phyloP scores from a whole-genome alignment of 495 filamentous ascomycete genomes.

The Xylaria flabelliformis region DNA sequence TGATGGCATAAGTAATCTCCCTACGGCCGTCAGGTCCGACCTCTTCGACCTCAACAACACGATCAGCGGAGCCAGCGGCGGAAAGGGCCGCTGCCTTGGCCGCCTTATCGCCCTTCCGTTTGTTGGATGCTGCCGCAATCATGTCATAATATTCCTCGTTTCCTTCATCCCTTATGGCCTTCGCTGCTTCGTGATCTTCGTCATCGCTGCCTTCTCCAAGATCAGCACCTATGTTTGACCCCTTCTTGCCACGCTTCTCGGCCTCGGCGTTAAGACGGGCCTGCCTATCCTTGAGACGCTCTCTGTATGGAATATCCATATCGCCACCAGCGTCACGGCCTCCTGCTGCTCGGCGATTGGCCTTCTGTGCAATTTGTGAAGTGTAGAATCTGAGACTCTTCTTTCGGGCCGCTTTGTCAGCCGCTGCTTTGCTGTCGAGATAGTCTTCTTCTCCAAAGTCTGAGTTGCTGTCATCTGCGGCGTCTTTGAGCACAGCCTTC shows the following conservation, averaged over 20 bases:
- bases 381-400: constrained; percentile 95
- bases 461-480: constrained; percentile 56
- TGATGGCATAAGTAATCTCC: constrained; percentile 86
- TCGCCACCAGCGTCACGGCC: constrained; percentile 88
- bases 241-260: constrained; percentile 77
- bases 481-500: constrained; percentile 41
- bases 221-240: constrained; percentile 62
- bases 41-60: constrained; percentile 66
- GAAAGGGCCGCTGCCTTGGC: constrained; percentile 52
- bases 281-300: constrained; percentile 83
- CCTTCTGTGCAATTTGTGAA: constrained; percentile 91
- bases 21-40: constrained; percentile 80
- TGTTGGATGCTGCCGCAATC: constrained; percentile 70
- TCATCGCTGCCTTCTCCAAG: constrained; percentile 66
- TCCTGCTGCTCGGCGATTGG: constrained; percentile 81
- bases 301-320: constrained; percentile 86
- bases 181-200: constrained; percentile 61
- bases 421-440: constrained; percentile 60
- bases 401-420: constrained; percentile 84
- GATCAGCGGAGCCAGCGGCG: constrained; percentile 53
- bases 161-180: constrained; percentile 62
- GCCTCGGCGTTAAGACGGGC: constrained; percentile 85
- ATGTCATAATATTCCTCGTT: constrained; percentile 88
- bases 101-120: constrained; percentile 78
- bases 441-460: constrained; percentile 70